Conservation (phyloP, 768 basidiomycete genomes). For the Piloderma croceum region DNA sequence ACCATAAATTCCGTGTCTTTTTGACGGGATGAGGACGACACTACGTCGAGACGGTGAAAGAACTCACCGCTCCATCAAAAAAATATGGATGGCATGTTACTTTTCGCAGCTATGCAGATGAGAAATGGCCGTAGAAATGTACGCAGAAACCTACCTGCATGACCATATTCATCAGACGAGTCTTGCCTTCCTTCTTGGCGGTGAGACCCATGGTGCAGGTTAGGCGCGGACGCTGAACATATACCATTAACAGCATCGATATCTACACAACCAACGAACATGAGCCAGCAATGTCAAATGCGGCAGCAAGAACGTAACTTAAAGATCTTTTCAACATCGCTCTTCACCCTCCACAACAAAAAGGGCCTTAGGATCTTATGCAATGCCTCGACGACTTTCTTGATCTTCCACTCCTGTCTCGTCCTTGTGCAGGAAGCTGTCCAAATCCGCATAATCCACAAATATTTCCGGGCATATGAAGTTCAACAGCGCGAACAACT, state of each 20-base stretch:
- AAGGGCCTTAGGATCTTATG: conserved; percentile 97
- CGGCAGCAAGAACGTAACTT: too few relatives aligned
- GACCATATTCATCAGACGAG: conserved; percentile 95
- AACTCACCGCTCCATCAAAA: conserved; percentile 83
- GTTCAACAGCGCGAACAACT: conserved; percentile 82
- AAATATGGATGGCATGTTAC: conserved; percentile 89
- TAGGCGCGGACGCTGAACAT: conserved; percentile 10
- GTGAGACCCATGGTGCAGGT: conserved; percentile 53
- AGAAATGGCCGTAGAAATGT: too few relatives aligned
- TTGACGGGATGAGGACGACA: too few relatives aligned
- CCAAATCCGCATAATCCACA: conserved; percentile 82
- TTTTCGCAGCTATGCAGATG: conserved; percentile 54
- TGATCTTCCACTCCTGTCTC: conserved; percentile 75
- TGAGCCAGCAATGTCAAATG: conserved; percentile 22
- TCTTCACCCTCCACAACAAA: conserved; percentile 88
- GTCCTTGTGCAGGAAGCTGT: too few relatives aligned
- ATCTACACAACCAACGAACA: conserved; percentile 70
- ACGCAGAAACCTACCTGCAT: conserved; percentile 75
- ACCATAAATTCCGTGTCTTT: too few relatives aligned
- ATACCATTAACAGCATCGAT: conserved; percentile 96
- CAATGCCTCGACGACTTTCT: conserved; percentile 91
- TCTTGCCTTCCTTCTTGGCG: conserved; percentile 98
- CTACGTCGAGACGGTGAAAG: background rate
- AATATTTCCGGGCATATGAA: conserved; percentile 98
- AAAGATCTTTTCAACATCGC: conserved; percentile 96